These are phyloP conservation scores for Oryza officinalis DNA, from an alignment of 176 grass and related monocot genomes.

Conservation along the genomic window DNA sequence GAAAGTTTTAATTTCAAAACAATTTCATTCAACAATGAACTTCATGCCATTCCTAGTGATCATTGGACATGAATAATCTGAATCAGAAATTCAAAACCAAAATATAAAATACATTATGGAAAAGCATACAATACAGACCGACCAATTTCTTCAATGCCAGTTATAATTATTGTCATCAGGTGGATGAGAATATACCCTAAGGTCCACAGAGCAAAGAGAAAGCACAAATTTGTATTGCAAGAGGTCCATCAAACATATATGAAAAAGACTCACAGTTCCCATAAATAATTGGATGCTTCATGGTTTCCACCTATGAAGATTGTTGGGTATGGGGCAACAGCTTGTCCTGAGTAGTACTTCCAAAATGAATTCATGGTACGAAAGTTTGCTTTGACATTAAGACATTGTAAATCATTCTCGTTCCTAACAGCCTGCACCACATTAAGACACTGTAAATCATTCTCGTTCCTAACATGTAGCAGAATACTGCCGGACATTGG, in stretches of 20 bases:
- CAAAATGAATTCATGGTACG: constrained; percentile 78
- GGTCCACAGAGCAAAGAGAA: not conserved
- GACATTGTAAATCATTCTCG: constrained; percentile 59
- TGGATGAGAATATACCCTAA: constrained; percentile 10
- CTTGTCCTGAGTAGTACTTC: constrained; percentile 94
- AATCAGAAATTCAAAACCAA: not conserved
- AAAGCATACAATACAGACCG: constrained; percentile 7
- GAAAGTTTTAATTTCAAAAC: not conserved
- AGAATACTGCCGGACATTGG: not conserved
- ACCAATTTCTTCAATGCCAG: not conserved
- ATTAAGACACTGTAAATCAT: constrained; percentile 64
- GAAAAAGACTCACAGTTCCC: constrained; percentile 80
- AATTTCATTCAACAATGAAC: not conserved
- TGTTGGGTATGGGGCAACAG: constrained; percentile 77
- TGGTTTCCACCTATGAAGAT: constrained; percentile 93
- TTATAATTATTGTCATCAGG: not conserved
- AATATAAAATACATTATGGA: not conserved
- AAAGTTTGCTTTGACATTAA: constrained; percentile 61
- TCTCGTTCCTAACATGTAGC: constrained; percentile 51
- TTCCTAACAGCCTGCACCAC: constrained; percentile 76
- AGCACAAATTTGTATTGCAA: not conserved
- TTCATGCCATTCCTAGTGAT: not conserved
- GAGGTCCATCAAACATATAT: not conserved
- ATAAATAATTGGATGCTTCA: constrained; percentile 92
- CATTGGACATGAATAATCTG: not conserved